A percentile compares a stretch with the other conserved stretches of the same genome.
Evolutionary conservation across 2,329 filamentous ascomycete species (phyloP).

Genomic region (Aspergillus vadensis): DNA sequence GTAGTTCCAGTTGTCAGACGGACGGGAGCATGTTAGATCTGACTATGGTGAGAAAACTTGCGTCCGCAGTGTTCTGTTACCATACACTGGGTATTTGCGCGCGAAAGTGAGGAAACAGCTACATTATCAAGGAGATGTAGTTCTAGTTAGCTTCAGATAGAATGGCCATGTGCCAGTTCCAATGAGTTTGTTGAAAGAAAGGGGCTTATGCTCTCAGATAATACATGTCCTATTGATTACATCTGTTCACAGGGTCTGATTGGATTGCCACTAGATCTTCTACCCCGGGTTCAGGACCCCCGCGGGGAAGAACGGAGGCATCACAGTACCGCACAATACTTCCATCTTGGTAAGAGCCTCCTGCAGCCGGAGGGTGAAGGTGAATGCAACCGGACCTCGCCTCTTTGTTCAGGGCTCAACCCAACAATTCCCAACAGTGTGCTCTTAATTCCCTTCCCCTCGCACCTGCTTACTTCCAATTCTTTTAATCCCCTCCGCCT

Average conservation of each 20-base stretch:
- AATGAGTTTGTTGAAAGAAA: background rate
- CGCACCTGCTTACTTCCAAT: background rate
- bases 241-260: background rate
- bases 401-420: constrained; percentile 2
- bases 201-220: background rate
- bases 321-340: background rate
- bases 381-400: background rate
- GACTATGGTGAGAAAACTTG: background rate
- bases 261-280: background rate
- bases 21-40: background rate
- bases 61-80: background rate
- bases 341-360: background rate
- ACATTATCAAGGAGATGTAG: background rate
- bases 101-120: background rate
- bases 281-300: background rate
- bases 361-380: background rate
- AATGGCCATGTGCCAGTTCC: background rate
- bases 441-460: background rate
- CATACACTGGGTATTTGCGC: background rate
- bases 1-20: background rate
- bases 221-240: background rate
- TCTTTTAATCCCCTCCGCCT: background rate
- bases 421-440: background rate
- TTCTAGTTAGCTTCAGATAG: background rate
- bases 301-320: background rate